Evolutionary conservation across 306 rosid genomes (phyloP).

Genomic region (Cicer chorassanicum): DNA sequence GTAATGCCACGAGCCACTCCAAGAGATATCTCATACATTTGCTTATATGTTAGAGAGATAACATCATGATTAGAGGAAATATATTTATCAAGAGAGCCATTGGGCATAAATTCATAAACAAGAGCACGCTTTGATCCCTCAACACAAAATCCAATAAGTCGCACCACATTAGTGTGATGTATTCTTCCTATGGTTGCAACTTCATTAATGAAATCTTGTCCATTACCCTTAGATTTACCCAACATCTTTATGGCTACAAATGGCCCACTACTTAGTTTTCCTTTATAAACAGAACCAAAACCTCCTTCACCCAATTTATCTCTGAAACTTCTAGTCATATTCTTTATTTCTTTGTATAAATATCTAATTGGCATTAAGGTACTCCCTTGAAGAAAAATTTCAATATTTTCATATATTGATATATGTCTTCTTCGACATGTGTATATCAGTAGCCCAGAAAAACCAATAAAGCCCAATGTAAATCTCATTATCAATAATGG

Average conservation of each 20-base stretch:
- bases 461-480: rapidly evolving
- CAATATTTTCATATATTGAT: neutral
- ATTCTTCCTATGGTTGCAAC: slow-evolving; percentile 8
- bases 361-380: neutral
- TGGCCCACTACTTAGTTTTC: neutral
- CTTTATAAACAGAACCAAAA: neutral
- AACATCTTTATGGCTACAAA: slow-evolving; percentile 3
- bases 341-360: neutral
- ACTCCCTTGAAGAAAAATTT: neutral
- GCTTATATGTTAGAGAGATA: neutral
- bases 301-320: slow-evolving; percentile 6
- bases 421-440: neutral
- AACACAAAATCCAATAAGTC: neutral
- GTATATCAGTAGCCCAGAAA: neutral
- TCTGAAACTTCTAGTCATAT: neutral
- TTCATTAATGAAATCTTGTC: slow-evolving; percentile 2
- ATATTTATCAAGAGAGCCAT: neutral
- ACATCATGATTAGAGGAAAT: neutral
- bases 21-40: slow-evolving; percentile 33
- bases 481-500: neutral
- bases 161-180: neutral
- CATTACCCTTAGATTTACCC: neutral
- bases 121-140: neutral
- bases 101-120: neutral
- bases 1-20: slow-evolving; percentile 39